phyloP scores from a whole-genome alignment of 2,329 filamentous ascomycete genomes.

The Calonectria multiphialidica region DNA sequence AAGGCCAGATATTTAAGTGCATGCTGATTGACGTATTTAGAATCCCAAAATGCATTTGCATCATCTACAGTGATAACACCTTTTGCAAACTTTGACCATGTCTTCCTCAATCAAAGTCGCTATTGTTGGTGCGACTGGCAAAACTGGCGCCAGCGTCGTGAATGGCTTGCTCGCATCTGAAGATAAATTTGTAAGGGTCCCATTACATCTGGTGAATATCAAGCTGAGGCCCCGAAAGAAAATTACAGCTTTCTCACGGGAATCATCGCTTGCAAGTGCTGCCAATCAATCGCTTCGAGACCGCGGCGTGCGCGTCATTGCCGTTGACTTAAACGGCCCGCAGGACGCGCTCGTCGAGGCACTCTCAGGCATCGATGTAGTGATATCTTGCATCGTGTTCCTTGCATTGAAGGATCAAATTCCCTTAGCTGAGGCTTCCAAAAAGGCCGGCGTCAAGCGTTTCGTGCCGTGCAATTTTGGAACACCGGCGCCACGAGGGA shows the following conservation, averaged over 20 bases:
- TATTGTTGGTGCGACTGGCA: background rate
- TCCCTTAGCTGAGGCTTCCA: constrained; percentile 3
- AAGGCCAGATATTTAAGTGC: background rate
- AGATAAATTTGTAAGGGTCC: background rate
- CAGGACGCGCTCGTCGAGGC: background rate
- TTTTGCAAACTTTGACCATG: background rate
- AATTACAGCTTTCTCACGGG: constrained; percentile 10
- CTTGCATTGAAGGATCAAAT: background rate
- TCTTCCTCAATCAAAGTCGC: background rate
- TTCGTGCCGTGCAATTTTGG: constrained; percentile 20
- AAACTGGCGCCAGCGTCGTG: background rate
- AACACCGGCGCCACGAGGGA: background rate
- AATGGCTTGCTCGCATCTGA: background rate
- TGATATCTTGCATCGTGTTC: constrained; percentile 5
- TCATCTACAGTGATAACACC: background rate
- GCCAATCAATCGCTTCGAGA: background rate
- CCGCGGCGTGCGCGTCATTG: background rate
- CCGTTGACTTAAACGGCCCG: background rate
- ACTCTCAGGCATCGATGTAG: constrained; percentile 5
- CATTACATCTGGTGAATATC: background rate
- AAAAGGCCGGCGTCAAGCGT: constrained; percentile 18
- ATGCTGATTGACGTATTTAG: background rate
- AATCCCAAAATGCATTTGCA: background rate
- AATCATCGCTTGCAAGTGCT: constrained; percentile 1
- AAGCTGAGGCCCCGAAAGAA: background rate